Evolutionary conservation across 169 alveolate genomes (phyloP), one percentile per base, ranked within the genome.

Genomic region (Cryptosporidium viatorum): DNA sequence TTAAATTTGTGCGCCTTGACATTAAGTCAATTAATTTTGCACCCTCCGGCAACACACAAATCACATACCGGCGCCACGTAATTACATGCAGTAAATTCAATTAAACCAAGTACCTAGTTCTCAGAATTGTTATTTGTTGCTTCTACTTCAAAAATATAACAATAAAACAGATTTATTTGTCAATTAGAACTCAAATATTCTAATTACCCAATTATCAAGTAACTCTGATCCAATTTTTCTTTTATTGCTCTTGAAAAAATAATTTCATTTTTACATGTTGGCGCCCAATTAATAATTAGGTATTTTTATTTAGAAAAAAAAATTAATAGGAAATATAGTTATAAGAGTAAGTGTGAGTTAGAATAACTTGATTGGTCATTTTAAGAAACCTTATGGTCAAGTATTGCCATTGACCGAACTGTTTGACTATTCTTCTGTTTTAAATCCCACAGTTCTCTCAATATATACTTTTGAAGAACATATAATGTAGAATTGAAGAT

Each of bases 11-110:
- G 69, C 69, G 69, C 18, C 37, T 5, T 59, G 69, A 59, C 69
- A 59, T n/a, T 21, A 48, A 48, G 21, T 48, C 21, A 48, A 48
- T 48, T 59, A 59, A 26, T 59, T 59, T 59, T 59, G 69, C 69
- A 59, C 69, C 69, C 69, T 12, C 3, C 14, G 14, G 4, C 3
- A 7, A 48, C 55, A 48, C 55, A 48, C 55, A 48, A 14, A 48
- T 12, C 21, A 48, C 55, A 48, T 48, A 7, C 21, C 21, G 55
- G 55, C 55, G 55, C 55, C 55, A 48, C 6, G 8, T 48, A 48
- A 48, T 16, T 48, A 48, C 55, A 48, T 14, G 23, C 21, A 48
- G 21, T 16, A 48, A 48, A 48, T 14, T 16, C 5, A 14, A 48
- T 14, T 48, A 14, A 14, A 48, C 23, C 55, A 14, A 48, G 21